Percentiles rank a stretch among this genome's conserved stretches.
These are phyloP conservation scores for Aureobasidium pullulans DNA, from an alignment of 2,329 filamentous ascomycete species.

Conservation along the genomic window DNA sequence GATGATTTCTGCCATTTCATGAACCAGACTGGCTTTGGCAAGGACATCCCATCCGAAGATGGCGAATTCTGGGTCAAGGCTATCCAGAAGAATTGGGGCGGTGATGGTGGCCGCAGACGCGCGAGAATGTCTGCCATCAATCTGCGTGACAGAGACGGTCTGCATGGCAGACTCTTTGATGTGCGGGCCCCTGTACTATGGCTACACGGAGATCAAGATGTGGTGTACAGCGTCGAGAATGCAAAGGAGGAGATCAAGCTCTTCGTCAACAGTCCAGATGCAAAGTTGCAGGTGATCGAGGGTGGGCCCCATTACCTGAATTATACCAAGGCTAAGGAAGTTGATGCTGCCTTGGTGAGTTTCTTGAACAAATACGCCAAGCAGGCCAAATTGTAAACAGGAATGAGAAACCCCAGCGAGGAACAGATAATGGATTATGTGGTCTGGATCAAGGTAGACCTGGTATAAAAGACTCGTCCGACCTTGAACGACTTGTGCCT, in stretches of 20 bases:
- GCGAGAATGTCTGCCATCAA: slow-evolving; percentile 45
- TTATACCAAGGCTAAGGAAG: slow-evolving; percentile 38
- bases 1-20: slow-evolving; percentile 39
- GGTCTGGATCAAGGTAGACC: background rate
- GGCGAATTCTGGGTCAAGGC: slow-evolving; percentile 39
- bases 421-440: background rate
- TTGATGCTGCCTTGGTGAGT: slow-evolving; percentile 30
- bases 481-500: background rate
- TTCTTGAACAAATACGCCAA: slow-evolving; percentile 26
- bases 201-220: slow-evolving; percentile 40
- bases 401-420: too few species aligned
- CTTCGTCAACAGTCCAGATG: slow-evolving; percentile 38
- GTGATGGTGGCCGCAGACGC: slow-evolving; percentile 42
- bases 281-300: slow-evolving; percentile 36
- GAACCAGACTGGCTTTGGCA: slow-evolving; percentile 41
- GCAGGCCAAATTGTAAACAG: background rate
- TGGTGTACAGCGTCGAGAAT: slow-evolving; percentile 35
- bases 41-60: slow-evolving; percentile 29
- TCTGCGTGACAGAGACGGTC: slow-evolving; percentile 41
- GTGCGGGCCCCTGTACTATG: slow-evolving; percentile 45
- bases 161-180: slow-evolving; percentile 40
- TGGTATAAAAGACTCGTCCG: background rate
- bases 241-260: slow-evolving; percentile 42
- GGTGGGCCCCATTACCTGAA: slow-evolving; percentile 46
- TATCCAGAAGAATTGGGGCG: slow-evolving; percentile 40